These are phyloP conservation scores for Blastomyces parvus DNA, from an alignment of 2,329 filamentous ascomycete species.

Conservation along the genomic window DNA sequence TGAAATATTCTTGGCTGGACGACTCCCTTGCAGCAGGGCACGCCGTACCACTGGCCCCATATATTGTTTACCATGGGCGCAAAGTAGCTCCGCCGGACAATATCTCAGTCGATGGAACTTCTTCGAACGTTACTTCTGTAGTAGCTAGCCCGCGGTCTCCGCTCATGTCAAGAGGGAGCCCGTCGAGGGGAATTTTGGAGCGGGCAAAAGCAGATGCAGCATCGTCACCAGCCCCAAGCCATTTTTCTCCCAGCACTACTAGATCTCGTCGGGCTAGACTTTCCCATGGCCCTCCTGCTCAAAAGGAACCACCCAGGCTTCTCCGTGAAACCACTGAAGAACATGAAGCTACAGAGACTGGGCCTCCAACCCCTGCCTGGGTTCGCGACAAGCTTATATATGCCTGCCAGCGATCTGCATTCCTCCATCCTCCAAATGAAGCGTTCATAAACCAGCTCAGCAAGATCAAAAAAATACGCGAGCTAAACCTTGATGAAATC, in stretches of 20 bases:
- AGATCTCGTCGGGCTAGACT: slow-evolving; percentile 8
- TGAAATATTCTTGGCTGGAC: slow-evolving; percentile 47
- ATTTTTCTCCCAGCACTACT: slow-evolving; percentile 1
- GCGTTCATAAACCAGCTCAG: slow-evolving; percentile 64
- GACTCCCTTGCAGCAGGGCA: slow-evolving; percentile 37
- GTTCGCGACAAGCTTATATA: slow-evolving; percentile 55
- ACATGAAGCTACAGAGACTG: slow-evolving; percentile 49
- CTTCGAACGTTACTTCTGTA: slow-evolving; percentile 11
- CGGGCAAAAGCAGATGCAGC: slow-evolving; percentile 44
- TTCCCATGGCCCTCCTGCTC: slow-evolving; percentile 17
- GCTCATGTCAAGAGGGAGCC: slow-evolving; percentile 12
- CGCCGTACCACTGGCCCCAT: slow-evolving; percentile 40
- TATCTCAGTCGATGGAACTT: slow-evolving; percentile 7
- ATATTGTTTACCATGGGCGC: slow-evolving; percentile 43
- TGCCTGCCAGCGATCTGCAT: slow-evolving; percentile 71
- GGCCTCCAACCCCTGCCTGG: slow-evolving; percentile 63
- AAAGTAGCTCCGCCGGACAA: slow-evolving; percentile 12
- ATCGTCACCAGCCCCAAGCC: slow-evolving; percentile 13
- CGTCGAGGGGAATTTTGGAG: slow-evolving; percentile 36
- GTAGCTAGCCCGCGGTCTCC: slow-evolving; percentile 7
- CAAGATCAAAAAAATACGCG: slow-evolving; percentile 62
- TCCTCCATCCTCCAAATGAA: slow-evolving; percentile 59
- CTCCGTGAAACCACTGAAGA: slow-evolving; percentile 68
- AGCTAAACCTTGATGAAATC: slow-evolving; percentile 64
- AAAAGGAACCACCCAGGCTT: slow-evolving; percentile 39